Base-by-base conservation (phyloP, 495 filamentous ascomycete species). In the Hapsidospora chrysogenum region DNA sequence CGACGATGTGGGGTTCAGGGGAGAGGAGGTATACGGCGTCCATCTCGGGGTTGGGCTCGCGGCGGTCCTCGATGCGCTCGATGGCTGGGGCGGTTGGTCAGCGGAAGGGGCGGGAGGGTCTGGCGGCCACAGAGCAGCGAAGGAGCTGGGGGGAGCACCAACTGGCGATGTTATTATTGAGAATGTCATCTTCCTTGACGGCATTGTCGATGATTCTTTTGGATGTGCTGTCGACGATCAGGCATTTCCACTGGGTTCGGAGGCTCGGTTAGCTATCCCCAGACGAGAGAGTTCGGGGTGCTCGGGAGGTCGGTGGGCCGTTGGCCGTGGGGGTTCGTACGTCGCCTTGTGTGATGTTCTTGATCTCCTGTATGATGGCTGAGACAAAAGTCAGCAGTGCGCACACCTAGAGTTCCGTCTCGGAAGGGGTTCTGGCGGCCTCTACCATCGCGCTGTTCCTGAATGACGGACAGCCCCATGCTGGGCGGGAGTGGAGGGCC, bases 161-260 rank as follows among this genome's bases (percentile, higher is more conserved):
- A 96, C 87, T 92, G 37, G 86, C 85, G 50, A 97, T 80, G 51
- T 92, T 92, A 53, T 85, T 68, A 51, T 89, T 86, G 52, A 97
- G 76, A 37, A 97, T 87, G 52, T 93, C 82, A 66, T 95, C 85
- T 57, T 93, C 80, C 42, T 81, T 85, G 47, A 85, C 72, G 17
- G 82, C 80, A 66, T 79, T 84, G 52, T 89, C 77, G 43, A 96
- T 66, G 43, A 97, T 61, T 49, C 75, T 79, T 50, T 73, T 76
- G 52, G 80, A 82, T 15, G 56, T 61, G 41, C 78, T 75, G 58
- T 97, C 89, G 44, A 92, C 57, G 20, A 97, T 78, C 47, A 96
- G 58, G 44, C 94, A 78, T 68, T 93, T 95, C 89, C 89, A 96
- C 87, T 96, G 51, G 35, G 33, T 18, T 25, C 10, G 23, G 25